Evolutionary conservation across 2,329 filamentous ascomycete species (phyloP), one percentile per base, ranked within the genome.

Genomic region (Hypoxylon sp.): DNA sequence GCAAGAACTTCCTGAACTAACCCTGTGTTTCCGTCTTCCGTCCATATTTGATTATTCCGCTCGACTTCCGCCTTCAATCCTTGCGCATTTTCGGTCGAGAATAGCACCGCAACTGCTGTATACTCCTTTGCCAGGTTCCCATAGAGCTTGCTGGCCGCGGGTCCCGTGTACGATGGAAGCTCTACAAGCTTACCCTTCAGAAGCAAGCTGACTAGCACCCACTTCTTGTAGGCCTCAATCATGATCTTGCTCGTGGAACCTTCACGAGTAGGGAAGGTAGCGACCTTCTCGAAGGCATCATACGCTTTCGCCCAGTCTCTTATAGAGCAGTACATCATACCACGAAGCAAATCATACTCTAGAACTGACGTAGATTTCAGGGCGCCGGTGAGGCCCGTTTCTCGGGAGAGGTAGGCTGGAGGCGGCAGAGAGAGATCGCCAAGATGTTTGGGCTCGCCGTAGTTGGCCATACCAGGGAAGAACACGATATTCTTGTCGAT

Each of bases 221-320:
- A 98, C 80, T 95, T 97, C 81, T 95, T 97, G 83, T 97, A 95
- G 5, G 93, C 93, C 72, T 97, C 94, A 3, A 92, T 84, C 91
- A 96, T 96, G 55, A 97, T 85, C 77, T 90, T 91, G 79, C 91
- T 95, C 11, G 89, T 84, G 37, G 88, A 85, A 33, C 85, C 83
- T 19, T 90, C 90, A 56, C 83, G 84, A 0, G 85, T 83, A 0
- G 94, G 93, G 63, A 90, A 90, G 2, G 90, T 87, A 37, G 97
- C 83, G 47, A 88, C 87, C 65, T 88, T 85, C 72, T 89, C 87
- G 26, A 94, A 84, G 31, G 90, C 88, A 39, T 84, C 84, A 14
- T 85, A 80, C 0, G 92, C 91, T 63, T 86, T 86, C 17, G 80
- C 76, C 91, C 92, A 94, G 67, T 88, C 80, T 64, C 86, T 83